Conservation (phyloP, 1,284 basidiomycete genomes). For the Ceratobasidium sp. region DNA sequence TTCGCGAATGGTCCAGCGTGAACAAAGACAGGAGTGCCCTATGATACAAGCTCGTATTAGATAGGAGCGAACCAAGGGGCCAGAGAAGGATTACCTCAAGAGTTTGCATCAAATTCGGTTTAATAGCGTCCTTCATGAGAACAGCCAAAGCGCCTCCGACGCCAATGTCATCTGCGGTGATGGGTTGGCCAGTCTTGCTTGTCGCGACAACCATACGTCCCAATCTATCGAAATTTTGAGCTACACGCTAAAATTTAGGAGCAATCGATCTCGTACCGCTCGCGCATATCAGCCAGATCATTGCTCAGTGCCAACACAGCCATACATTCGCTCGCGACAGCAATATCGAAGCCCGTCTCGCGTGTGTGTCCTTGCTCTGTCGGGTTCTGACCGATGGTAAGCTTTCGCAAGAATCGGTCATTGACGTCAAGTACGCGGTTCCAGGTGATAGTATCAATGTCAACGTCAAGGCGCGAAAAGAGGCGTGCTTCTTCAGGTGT, state of each 20-base stretch:
- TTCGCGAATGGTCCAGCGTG: slow-evolving; percentile 99
- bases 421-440: slow-evolving; percentile 98
- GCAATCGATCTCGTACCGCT: slow-evolving; percentile 61
- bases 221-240: slow-evolving; percentile 61
- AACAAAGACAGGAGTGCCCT: slow-evolving; percentile 98
- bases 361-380: slow-evolving; percentile 94
- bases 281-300: slow-evolving; percentile 91
- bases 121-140: slow-evolving; percentile 99
- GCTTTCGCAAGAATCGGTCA: slow-evolving; percentile 95
- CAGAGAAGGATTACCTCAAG: slow-evolving; percentile 72
- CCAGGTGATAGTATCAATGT: slow-evolving; percentile 95
- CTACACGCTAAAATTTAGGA: slow-evolving; percentile 13
- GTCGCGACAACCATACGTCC: slow-evolving; percentile 98
- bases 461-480: slow-evolving; percentile 94
- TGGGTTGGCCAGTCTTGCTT: slow-evolving; percentile 89
- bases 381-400: slow-evolving; percentile 90
- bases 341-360: slow-evolving; percentile 95
- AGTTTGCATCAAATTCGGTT: slow-evolving; percentile 99
- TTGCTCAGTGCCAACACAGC: slow-evolving; percentile 95
- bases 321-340: slow-evolving; percentile 98
- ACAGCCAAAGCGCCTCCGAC: slow-evolving; percentile 97
- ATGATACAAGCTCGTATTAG: slow-evolving; percentile 32
- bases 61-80: slow-evolving; percentile 20
- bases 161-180: slow-evolving; percentile 98
- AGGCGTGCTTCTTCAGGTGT: slow-evolving; percentile 92